Conservation (phyloP, 2,329 filamentous ascomycete species). For the Gyromitra esculenta region DNA sequence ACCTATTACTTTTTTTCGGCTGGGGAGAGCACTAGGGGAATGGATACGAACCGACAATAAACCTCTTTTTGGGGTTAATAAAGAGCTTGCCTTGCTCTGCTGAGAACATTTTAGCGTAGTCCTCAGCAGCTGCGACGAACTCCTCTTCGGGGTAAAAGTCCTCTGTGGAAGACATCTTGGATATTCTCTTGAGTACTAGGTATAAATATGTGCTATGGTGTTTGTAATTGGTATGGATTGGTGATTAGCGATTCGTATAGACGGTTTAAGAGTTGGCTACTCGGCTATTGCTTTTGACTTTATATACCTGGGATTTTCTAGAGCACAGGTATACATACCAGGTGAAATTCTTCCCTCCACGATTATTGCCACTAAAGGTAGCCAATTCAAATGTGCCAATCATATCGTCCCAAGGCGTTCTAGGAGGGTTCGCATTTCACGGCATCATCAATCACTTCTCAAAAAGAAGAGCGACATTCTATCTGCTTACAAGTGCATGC, state of each 20-base stretch:
- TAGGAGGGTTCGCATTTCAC: not conserved
- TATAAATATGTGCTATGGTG: not conserved
- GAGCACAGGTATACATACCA: not conserved
- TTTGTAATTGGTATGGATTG: not conserved
- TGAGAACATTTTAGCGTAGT: not conserved
- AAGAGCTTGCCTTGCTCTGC: not conserved
- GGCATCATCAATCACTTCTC: not conserved
- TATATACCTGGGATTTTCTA: not conserved
- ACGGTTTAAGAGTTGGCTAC: too few relatives aligned
- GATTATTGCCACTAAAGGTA: not conserved
- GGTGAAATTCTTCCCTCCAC: not conserved
- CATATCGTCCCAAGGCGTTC: not conserved
- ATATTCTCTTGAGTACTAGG: not conserved
- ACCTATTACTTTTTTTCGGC: not conserved
- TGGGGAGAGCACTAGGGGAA: not conserved
- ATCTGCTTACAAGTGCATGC: not conserved
- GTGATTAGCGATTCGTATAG: not conserved
- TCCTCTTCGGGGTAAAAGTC: not conserved
- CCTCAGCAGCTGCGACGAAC: not conserved
- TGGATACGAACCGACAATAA: not conserved
- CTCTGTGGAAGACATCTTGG: not conserved
- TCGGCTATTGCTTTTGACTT: not conserved
- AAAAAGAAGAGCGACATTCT: not conserved
- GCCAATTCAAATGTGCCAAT: not conserved
- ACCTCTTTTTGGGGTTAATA: not conserved